These are phyloP conservation scores for Collybia nuda DNA, from an alignment of 768 basidiomycete species.

Conservation along the genomic window DNA sequence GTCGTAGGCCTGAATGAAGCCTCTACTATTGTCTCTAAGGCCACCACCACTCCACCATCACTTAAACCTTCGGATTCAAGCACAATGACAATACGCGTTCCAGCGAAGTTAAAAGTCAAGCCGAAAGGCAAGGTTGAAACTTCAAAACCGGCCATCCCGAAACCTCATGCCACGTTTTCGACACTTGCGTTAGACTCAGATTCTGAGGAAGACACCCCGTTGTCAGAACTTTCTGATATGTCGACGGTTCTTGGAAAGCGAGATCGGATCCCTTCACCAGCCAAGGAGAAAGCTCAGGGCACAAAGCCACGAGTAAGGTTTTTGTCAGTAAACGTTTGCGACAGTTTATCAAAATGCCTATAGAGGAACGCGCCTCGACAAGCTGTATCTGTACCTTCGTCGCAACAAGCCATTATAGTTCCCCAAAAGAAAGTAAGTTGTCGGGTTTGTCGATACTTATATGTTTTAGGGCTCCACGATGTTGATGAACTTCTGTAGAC, in stretches of 20 bases:
- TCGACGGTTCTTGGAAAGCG: constrained; percentile 11
- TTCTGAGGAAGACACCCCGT: constrained; percentile 15
- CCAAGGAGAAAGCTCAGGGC: not conserved
- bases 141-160: not conserved
- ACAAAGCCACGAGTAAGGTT: too few species aligned
- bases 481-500: too few species aligned
- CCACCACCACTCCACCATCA: not conserved
- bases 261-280: constrained; percentile 8
- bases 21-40: not conserved
- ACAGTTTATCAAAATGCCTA: too few species aligned
- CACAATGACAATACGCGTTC: not conserved
- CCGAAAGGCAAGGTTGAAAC: not conserved
- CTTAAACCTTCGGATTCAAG: not conserved
- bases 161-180: constrained; percentile 1
- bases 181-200: constrained; percentile 3
- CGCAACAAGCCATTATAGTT: too few species aligned
- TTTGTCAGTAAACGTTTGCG: too few species aligned
- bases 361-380: too few species aligned
- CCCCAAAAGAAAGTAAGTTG: too few species aligned
- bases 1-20: not conserved
- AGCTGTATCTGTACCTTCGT: too few species aligned
- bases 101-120: not conserved
- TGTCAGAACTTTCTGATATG: constrained; percentile 10
- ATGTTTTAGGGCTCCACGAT: too few species aligned
- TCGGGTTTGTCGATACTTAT: too few species aligned